A percentile compares a stretch with the other conserved stretches of the same genome.
phyloP scores from a whole-genome alignment of 2,329 filamentous ascomycete genomes.

The Penicillium sp. region DNA sequence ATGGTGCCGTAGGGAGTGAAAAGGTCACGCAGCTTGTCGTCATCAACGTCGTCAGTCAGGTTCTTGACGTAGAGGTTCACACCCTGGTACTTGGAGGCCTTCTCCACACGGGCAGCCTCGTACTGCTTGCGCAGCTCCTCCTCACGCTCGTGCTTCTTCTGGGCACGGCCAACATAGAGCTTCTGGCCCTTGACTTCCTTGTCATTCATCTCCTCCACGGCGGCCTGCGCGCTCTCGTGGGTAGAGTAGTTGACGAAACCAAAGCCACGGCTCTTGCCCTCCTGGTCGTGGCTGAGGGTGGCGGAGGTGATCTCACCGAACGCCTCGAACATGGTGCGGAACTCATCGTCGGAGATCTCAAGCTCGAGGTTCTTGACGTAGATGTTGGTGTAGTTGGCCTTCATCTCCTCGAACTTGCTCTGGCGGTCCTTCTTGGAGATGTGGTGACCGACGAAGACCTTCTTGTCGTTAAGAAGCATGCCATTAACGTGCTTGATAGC shows the following conservation, averaged over 20 bases:
- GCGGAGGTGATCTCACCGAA: slow-evolving; percentile 94
- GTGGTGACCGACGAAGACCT: slow-evolving; percentile 98
- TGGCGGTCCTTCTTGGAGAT: slow-evolving; percentile 99
- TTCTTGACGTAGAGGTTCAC: slow-evolving; percentile 99
- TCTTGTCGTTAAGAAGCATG: slow-evolving; percentile 99
- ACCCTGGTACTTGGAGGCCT: slow-evolving; percentile 98
- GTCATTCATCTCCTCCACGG: slow-evolving; percentile 87
- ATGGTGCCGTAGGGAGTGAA: slow-evolving; percentile 90
- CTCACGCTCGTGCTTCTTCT: slow-evolving; percentile 99
- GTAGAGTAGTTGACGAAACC: slow-evolving; percentile 94
- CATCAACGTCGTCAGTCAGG: slow-evolving; percentile 91
- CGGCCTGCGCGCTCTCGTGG: slow-evolving; percentile 78
- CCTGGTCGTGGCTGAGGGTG: slow-evolving; percentile 80
- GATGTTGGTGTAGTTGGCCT: slow-evolving; percentile 99
- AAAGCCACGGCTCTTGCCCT: slow-evolving; percentile 92
- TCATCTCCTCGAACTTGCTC: slow-evolving; percentile 99
- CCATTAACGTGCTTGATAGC: slow-evolving; percentile 99
- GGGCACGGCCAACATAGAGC: slow-evolving; percentile 93
- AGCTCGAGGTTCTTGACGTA: slow-evolving; percentile 96
- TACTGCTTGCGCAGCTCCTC: slow-evolving; percentile 99
- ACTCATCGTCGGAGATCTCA: slow-evolving; percentile 87
- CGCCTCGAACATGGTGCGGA: slow-evolving; percentile 86
- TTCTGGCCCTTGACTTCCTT: slow-evolving; percentile 91
- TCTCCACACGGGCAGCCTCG: slow-evolving; percentile 94
- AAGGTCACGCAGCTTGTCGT: slow-evolving; percentile 93